Base-by-base conservation (phyloP, 1,284 basidiomycete species). In the Puccinia brachypodii region DNA sequence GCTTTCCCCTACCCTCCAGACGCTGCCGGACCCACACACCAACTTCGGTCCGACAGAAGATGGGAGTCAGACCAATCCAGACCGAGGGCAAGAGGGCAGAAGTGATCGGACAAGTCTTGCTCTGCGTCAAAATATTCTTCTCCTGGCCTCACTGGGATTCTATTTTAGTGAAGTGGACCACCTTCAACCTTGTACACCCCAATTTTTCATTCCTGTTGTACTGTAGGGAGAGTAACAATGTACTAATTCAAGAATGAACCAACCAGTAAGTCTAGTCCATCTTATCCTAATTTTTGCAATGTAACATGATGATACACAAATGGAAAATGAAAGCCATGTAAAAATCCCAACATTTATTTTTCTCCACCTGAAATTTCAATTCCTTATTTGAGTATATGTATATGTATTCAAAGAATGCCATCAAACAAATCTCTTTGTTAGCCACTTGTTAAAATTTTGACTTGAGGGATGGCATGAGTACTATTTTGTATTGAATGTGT, bases 241-340 rank as follows among this genome's bases (percentile, higher is more conserved):
- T 53, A 22, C 6, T 19, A 53, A 19, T 50, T 50, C 47, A 8
- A 4, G 14, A 50, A 13, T 50, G 14, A 19, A 19, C 14, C 4
- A 50, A 19, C n/a, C 4, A 31, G 25, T 9, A 62, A 16, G 28
- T 28, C 22, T 8, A 9, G 6, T 58, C 7, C 22, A n/a, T n/a
- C 22, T 58, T 58, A 8, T 22, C 22, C 22, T 58, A 58, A 9
- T 58, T 28, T 58, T 58, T 28, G 19, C 22, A 22, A 58, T 58
- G 22, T 58, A 22, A 36, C 14, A 64, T 13, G 62, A 64, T 64
- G 62, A 64, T 56, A 56, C 62, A 6, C 36, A 64, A 40, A 64
- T 64, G 62, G 62, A 64, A 64, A 64, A 40, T 64, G 62, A 64
- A 64, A 40, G 33, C 62, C 36, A 40, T 64, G 13, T 56, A 25